Base-by-base conservation (phyloP, 163 green algal genomes). In the Chloromonas sp. region DNA sequence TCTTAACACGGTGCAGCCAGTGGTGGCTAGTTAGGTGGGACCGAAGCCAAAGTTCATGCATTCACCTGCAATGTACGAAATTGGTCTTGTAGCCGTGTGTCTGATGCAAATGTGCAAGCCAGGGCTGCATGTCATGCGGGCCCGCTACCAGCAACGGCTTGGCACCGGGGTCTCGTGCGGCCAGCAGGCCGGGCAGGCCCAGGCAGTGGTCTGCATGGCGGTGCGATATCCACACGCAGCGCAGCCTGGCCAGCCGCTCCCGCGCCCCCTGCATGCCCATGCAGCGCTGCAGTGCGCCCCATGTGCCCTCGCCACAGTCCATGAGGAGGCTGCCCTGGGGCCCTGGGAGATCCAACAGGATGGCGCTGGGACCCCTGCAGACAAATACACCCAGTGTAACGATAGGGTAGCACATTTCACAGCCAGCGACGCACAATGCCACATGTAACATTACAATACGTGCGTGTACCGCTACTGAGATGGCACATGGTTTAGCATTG, bases 171-270 rank as follows among this genome's bases (percentile, higher is more conserved):
- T 83, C 60, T 14, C 83, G 85, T 0, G 85, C 85, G 13, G 87
- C 85, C 70, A 93, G 71, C 82, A 93, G 81, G 59, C 80, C 58
- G 0, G 82, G 60, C 61, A 99, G 89, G 1, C 97, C 97, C 15
- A 96, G 92, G 82, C 98, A 93, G 89, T 99, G 97, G 87, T 99
- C 97, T 5, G 97, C 97, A 82, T 99, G 97, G 77, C 98, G 96
- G 91, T 99, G 97, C 1, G 92, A 98, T 76, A 99, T 92, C 97
- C 97, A 99, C 57, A 99, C 89, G 57, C 83, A 90, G 0, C 81
- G 78, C 84, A 97, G 89, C 14, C 11, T 36, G n/a, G 76, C 79
- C 2, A 88, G 74, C 84, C 84, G 58, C 79, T 3, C 79, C 58
- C 59, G 3, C 57, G 62, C n/a, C 11, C 14, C 57, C 2, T 82